Evolutionary conservation across 2,329 filamentous ascomycete genomes (phyloP).

Genomic region (Aspergillus niger): DNA sequence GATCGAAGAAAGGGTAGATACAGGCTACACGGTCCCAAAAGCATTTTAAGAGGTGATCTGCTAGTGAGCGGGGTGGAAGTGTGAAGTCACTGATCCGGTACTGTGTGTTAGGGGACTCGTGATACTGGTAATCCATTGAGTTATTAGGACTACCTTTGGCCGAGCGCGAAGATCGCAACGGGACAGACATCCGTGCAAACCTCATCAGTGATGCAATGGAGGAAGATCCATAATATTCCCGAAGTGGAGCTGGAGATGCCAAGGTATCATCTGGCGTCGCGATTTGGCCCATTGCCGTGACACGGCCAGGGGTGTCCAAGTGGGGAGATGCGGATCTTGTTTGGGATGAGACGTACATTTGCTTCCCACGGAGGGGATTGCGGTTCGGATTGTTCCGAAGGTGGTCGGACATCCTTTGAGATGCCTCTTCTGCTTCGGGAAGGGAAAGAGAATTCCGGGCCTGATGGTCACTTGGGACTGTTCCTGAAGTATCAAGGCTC

Average conservation of each 20-base stretch:
- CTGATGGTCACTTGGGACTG: background rate
- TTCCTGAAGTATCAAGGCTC: background rate
- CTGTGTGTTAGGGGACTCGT: slow-evolving; percentile 17
- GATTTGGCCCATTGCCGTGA: slow-evolving; percentile 46
- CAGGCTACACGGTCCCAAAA: slow-evolving; percentile 46
- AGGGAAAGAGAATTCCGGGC: background rate
- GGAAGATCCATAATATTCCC: slow-evolving; percentile 45
- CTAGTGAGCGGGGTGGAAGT: slow-evolving; percentile 45
- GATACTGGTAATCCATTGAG: slow-evolving; percentile 9
- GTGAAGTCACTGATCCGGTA: slow-evolving; percentile 35
- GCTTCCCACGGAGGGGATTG: background rate
- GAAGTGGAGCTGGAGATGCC: slow-evolving; percentile 19
- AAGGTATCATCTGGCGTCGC: slow-evolving; percentile 31
- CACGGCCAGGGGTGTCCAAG: slow-evolving; percentile 1
- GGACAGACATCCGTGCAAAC: slow-evolving; percentile 37
- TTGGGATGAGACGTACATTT: background rate
- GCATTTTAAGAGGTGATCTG: slow-evolving; percentile 44
- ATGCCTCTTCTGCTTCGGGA: background rate
- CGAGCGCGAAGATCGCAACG: background rate
- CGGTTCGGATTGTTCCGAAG: too few relatives aligned
- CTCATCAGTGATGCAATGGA: slow-evolving; percentile 46
- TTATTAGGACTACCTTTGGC: slow-evolving; percentile 5
- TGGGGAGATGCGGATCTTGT: background rate
- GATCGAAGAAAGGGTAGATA: slow-evolving; percentile 50
- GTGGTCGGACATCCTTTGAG: background rate